These are phyloP conservation scores for Porcisia deanei DNA, from an alignment of 208 protist species.

Conservation along the genomic window DNA sequence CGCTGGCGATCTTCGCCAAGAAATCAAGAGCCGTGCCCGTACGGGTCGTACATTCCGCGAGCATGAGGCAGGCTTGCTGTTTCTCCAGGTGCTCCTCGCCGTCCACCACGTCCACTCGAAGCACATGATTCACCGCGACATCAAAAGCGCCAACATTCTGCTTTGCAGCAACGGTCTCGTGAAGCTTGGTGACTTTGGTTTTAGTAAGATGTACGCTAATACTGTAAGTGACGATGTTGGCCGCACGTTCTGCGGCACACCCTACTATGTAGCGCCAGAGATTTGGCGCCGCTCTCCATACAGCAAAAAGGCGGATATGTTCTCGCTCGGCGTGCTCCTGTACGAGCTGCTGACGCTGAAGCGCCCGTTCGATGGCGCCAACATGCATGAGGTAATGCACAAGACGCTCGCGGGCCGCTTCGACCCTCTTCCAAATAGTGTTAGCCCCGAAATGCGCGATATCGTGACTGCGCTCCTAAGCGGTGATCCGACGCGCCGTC, in stretches of 20 bases:
- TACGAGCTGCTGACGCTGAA: slow-evolving; percentile 89
- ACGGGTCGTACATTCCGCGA: slow-evolving; percentile 51
- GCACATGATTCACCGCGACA: slow-evolving; percentile 86
- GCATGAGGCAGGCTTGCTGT: slow-evolving; percentile 69
- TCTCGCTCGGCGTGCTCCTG: slow-evolving; percentile 85
- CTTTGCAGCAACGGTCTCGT: slow-evolving; percentile 76
- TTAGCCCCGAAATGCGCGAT: slow-evolving; percentile 64
- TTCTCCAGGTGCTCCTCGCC: slow-evolving; percentile 77
- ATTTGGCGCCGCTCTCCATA: slow-evolving; percentile 92
- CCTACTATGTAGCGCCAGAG: slow-evolving; percentile 94
- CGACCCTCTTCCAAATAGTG: slow-evolving; percentile 48
- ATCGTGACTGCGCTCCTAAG: slow-evolving; percentile 58
- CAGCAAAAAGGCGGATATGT: slow-evolving; percentile 94
- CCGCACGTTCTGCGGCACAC: slow-evolving; percentile 83
- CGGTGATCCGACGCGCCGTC: slow-evolving; percentile 53
- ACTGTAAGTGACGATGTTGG: slow-evolving; percentile 59
- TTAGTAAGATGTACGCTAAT: slow-evolving; percentile 62
- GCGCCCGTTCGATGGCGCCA: slow-evolving; percentile 75
- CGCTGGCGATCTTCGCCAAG: slow-evolving; percentile 77
- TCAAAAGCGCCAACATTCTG: slow-evolving; percentile 89
- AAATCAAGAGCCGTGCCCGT: slow-evolving; percentile 66
- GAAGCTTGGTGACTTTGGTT: slow-evolving; percentile 90
- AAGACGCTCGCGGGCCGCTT: slow-evolving; percentile 63
- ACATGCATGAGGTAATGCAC: slow-evolving; percentile 76
- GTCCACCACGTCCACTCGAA: slow-evolving; percentile 84